These are phyloP conservation scores for Anthracocystis setariae DNA, from an alignment of 1,284 basidiomycete genomes.

Conservation along the genomic window DNA sequence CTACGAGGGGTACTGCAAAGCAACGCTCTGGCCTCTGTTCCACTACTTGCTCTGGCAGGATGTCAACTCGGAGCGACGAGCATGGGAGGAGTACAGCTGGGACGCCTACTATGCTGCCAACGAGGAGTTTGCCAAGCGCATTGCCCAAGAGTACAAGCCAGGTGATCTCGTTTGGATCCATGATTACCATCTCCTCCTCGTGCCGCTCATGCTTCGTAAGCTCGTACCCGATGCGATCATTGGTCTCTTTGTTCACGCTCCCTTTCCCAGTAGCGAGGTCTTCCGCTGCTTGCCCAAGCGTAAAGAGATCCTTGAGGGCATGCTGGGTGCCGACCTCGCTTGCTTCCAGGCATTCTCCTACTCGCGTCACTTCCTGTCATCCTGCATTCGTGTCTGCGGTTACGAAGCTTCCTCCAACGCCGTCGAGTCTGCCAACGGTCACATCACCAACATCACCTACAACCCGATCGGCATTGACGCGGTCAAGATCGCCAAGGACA, in stretches of 20 bases:
- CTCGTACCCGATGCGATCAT: conserved; percentile 79
- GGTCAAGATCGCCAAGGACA: conserved; percentile 84
- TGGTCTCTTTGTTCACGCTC: conserved; percentile 95
- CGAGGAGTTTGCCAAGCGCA: conserved; percentile 81
- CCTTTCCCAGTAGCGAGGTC: conserved; percentile 95
- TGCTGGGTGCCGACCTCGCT: conserved; percentile 95
- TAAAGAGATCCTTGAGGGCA: conserved; percentile 93
- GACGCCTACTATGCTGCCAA: conserved; percentile 86
- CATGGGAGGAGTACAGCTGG: conserved; percentile 81
- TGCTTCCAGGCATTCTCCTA: conserved; percentile 98
- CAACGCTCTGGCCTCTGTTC: conserved; percentile 96
- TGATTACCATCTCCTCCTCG: conserved; percentile 85
- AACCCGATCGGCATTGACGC: conserved; percentile 98
- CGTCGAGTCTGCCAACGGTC: conserved; percentile 90
- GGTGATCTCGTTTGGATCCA: conserved; percentile 79
- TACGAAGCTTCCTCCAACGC: conserved; percentile 82
- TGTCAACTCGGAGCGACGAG: conserved; percentile 71
- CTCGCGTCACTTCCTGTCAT: conserved; percentile 91
- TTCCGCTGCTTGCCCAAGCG: conserved; percentile 88
- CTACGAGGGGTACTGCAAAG: conserved; percentile 94
- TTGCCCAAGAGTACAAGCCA: conserved; percentile 80
- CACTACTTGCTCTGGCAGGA: conserved; percentile 99
- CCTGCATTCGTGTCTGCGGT: conserved; percentile 94
- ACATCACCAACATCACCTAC: conserved; percentile 84
- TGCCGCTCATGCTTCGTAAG: conserved; percentile 84